These are phyloP conservation scores for Talaromyces sp. DNA, from an alignment of 2,329 filamentous ascomycete genomes.

Conservation along the genomic window DNA sequence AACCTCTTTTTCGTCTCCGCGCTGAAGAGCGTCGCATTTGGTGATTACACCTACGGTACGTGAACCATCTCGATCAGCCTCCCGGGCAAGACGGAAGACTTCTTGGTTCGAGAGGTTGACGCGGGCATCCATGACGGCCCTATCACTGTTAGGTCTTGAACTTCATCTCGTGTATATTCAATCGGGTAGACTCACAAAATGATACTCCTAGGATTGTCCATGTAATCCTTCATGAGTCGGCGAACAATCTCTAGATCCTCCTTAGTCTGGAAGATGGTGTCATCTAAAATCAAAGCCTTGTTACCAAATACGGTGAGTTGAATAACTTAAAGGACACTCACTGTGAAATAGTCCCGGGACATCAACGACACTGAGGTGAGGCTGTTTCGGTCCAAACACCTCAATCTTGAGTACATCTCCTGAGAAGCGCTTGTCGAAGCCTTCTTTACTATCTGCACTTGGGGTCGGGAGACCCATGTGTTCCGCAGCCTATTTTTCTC, in stretches of 20 bases:
- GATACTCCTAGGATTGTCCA: conserved; percentile 36
- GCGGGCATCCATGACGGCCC: conserved; percentile 34
- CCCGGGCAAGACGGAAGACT: conserved; percentile 42
- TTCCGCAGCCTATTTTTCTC: conserved; percentile 23
- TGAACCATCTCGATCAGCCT: conserved; percentile 29
- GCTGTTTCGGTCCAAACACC: conserved; percentile 38
- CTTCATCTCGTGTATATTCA: background rate
- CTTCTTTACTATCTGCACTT: conserved; percentile 16
- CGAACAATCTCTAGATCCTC: conserved; percentile 54
- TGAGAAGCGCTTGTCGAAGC: conserved; percentile 33
- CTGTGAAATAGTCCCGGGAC: conserved; percentile 43
- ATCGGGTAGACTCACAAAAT: conserved; percentile 46
- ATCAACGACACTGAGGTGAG: conserved; percentile 43
- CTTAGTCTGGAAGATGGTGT: conserved; percentile 52
- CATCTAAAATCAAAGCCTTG: background rate
- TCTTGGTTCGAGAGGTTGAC: conserved; percentile 54
- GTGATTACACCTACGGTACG: conserved; percentile 39
- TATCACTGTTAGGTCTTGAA: background rate
- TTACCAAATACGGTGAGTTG: background rate
- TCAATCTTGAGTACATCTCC: conserved; percentile 44
- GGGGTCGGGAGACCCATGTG: conserved; percentile 28
- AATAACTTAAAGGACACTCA: conserved; percentile 5
- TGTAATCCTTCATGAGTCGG: conserved; percentile 48
- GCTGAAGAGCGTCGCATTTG: conserved; percentile 32
- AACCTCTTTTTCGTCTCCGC: conserved; percentile 27